Base-by-base conservation (phyloP, 768 basidiomycete species). In the Filobasidium wieringae region DNA sequence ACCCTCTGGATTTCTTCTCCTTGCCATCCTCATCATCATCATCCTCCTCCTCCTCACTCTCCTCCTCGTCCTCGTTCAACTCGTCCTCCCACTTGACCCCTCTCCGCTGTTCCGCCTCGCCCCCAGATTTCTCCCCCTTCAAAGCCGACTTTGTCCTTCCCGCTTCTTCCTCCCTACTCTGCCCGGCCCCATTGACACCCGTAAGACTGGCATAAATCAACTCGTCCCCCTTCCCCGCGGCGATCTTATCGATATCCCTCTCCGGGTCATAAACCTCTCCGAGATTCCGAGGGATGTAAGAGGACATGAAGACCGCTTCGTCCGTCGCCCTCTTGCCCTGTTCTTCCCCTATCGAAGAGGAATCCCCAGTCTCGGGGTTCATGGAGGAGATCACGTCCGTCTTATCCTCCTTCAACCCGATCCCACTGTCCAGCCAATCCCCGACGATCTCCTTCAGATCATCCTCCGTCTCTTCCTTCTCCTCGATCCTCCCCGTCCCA, bases 201-300 rank as follows among this genome's bases (percentile, higher is more conserved):
- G 92, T 88, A 0, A 88, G 82, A 60, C 86, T 82, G 26, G 85
- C 83, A 67, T 96, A 99, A 55, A 97, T 95, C 36, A 95, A 78
- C 29, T 78, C 79, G 54, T 77, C 75, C 12, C 84, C 83, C 51
- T 85, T 82, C 7, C 90, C 90, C 2, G 81, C 75, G 17, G 78
- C 78, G 40, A 92, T 76, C 19, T 80, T 79, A 33, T 83, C 88
- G 11, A 89, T 84, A 68, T 96, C 93, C 29, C 92, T 80, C 70
- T 99, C 95, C 0, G 92, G 89, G 71, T 97, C 90, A 69, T 85
- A 88, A 7, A 99, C 85, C 68, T 97, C 90, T 62, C 88, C 87
- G 49, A 99, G 76, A 24, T 83, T 84, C 32, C 92, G 83, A 14
- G 95, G 95, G 64, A 97, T 99, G 75, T 88, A 96, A 0, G 90